Percentiles rank a stretch among this genome's conserved stretches.
Conservation (phyloP, 768 basidiomycete species). For the Tylopilus plumbeoviolaceoides region DNA sequence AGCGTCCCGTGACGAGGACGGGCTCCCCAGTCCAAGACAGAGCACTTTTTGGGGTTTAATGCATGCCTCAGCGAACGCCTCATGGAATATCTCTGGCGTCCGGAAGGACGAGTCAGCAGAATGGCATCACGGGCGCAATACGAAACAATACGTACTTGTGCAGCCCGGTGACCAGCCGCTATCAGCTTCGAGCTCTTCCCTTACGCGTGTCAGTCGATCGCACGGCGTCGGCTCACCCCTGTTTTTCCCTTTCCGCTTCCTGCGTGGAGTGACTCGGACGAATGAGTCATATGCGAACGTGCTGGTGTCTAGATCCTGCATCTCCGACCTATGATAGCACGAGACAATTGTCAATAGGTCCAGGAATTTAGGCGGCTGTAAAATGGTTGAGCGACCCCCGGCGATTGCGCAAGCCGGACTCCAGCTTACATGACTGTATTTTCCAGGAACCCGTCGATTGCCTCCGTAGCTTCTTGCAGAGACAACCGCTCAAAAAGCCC, state of each 20-base stretch:
- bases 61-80: conserved; percentile 27
- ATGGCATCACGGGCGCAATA: conserved; percentile 10
- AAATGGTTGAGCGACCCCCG: neutral
- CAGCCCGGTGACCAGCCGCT: conserved; percentile 54
- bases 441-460: neutral
- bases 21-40: conserved; percentile 75
- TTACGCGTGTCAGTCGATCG: conserved; percentile 39
- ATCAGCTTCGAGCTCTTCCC: conserved; percentile 41
- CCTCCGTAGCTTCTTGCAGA: neutral
- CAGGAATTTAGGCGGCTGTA: neutral
- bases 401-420: neutral
- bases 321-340: neutral
- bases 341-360: neutral
- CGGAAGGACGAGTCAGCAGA: neutral
- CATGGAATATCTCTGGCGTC: conserved; percentile 34
- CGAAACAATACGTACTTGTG: conserved; percentile 43
- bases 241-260: conserved; percentile 43
- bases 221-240: conserved; percentile 32
- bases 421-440: neutral
- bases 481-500: neutral
- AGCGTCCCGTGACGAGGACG: conserved; percentile 55
- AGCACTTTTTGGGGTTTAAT: conserved; percentile 38
- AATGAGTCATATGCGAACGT: conserved; percentile 46
- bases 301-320: conserved; percentile 14
- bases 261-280: conserved; percentile 46